Evolutionary conservation across 345 rosid species (phyloP), one percentile per base, ranked within the genome.

Genomic region (Passiflora organensis): DNA sequence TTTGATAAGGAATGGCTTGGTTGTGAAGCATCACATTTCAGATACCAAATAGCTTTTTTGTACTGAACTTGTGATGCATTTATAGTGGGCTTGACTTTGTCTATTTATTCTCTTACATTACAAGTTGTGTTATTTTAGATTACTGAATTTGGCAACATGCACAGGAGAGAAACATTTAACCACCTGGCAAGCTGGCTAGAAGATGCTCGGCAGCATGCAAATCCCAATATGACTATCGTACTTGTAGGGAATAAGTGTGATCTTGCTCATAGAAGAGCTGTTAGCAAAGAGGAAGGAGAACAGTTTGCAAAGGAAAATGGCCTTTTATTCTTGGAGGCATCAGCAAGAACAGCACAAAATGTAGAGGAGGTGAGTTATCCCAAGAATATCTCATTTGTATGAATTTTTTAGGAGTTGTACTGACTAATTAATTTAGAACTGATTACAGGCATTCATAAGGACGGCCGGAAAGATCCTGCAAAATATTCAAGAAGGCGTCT

Each of bases 161-260:
- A 43, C 61, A 88, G 99, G 89, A 88, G 95, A 72, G 96, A 93
- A 75, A 93, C 96, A 4, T 89, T 91, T 69, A 93, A 93, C 76
- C 99, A 93, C 83, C 75, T 93, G 45, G 91, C 99, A 6, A 84
- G 86, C 77, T 93, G 99, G 99, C 74, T 93, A 56, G 99, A 86
- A 63, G 99, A 93, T 86, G 96, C 99, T 15, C 67, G 96, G 64
- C 96, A 93, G 72, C 96, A 88, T 72, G 99, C 99, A 48, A 93
- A 93, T 72, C 94, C 99, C 52, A 93, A 88, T 76, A 88, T 91
- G 98, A 74, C 86, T 23, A 88, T 87, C 56, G 83, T 85, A 91
- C 85, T 91, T 17, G 63, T 91, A 9, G 98, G 98, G 43, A 91
- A 91, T 78, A 91, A 91, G 75, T 76, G 79, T 41, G 97, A 91